Percentiles rank a stretch among this genome's conserved stretches.
phyloP scores from a whole-genome alignment of 495 filamentous ascomycete genomes.

The Neurospora sp. region DNA sequence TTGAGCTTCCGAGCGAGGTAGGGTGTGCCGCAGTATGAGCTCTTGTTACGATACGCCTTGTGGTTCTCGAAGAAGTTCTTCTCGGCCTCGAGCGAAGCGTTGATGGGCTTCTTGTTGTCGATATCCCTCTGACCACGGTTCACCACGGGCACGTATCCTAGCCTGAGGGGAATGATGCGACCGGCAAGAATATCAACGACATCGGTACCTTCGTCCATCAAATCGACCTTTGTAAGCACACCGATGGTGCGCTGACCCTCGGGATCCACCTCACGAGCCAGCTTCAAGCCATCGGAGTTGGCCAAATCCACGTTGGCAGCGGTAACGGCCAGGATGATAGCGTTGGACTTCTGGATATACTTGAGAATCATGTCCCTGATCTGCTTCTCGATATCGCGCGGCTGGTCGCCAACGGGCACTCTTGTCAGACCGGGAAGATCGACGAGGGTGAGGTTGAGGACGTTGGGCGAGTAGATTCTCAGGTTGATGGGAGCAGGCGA shows the following conservation, averaged over 20 bases:
- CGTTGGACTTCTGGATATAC: slow-evolving; percentile 95
- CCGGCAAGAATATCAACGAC: slow-evolving; percentile 99
- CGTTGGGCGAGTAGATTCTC: slow-evolving; percentile 95
- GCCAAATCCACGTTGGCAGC: slow-evolving; percentile 95
- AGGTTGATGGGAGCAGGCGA: slow-evolving; percentile 94
- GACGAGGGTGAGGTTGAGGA: slow-evolving; percentile 93
- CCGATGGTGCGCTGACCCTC: slow-evolving; percentile 98
- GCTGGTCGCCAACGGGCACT: slow-evolving; percentile 97
- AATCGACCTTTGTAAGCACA: slow-evolving; percentile 96
- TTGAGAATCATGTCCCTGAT: slow-evolving; percentile 98
- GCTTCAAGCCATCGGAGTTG: slow-evolving; percentile 94
- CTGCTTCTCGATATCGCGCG: slow-evolving; percentile 94
- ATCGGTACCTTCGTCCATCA: slow-evolving; percentile 99
- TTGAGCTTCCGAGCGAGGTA: slow-evolving; percentile 96
- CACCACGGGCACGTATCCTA: slow-evolving; percentile 97
- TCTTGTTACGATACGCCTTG: slow-evolving; percentile 97
- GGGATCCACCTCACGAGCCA: slow-evolving; percentile 94
- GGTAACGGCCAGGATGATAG: slow-evolving; percentile 94
- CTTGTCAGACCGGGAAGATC: slow-evolving; percentile 96
- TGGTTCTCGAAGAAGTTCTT: slow-evolving; percentile 97
- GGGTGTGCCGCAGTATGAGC: slow-evolving; percentile 94
- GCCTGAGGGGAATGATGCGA: slow-evolving; percentile 87
- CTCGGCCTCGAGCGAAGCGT: slow-evolving; percentile 87
- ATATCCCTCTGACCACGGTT: slow-evolving; percentile 99
- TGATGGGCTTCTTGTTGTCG: slow-evolving; percentile 89